Base-by-base conservation (phyloP, 106 monocot genomes). In the Apostasia ramifera region DNA sequence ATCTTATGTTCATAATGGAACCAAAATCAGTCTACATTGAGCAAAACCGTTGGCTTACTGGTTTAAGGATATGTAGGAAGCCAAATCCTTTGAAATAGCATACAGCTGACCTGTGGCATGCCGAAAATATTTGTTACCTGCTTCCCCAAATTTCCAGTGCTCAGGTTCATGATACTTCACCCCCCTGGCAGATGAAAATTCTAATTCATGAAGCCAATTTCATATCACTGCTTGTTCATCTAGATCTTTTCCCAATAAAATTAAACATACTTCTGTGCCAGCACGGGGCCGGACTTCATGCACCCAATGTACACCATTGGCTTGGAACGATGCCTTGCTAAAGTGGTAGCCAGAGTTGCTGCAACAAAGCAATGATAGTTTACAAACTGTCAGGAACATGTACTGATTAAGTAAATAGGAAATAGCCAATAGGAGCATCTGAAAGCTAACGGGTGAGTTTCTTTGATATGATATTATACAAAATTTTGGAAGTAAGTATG, bases 261-360 rank as follows among this genome's bases (percentile, higher is more conserved):
- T 65, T 46, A 65, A 43, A 37, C 89, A 81, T 80, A 98, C 97
- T 93, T 98, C 68, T 83, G 89, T 50, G 97, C 86, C 3, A 98
- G 73, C 53, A 98, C 97, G 57, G 97, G 97, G 71, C 97, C 97
- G 43, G 97, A 92, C 69, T 98, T 98, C 97, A 98, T 98, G 73
- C 97, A 98, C 61, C 97, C 97, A 61, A 98, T 80, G 69, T 98
- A 98, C 1, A 92, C 79, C 44, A 79, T 84, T 62, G 92, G 86
- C 74, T 89, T 98, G 41, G 90, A 76, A 8, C 84, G 84, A 53
- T 90, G 82, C 69, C 79, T 82, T 43, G 80, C 79, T 67, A 98
- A 81, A 55, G 87, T 85, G 52, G 71, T 74, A 77, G 87, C 97
- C 56, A 98, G 85, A 52, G 89, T 93, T 53, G 82, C 97, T 98